Conservation (phyloP, 768 basidiomycete genomes). For the Auriscalpium orientale region DNA sequence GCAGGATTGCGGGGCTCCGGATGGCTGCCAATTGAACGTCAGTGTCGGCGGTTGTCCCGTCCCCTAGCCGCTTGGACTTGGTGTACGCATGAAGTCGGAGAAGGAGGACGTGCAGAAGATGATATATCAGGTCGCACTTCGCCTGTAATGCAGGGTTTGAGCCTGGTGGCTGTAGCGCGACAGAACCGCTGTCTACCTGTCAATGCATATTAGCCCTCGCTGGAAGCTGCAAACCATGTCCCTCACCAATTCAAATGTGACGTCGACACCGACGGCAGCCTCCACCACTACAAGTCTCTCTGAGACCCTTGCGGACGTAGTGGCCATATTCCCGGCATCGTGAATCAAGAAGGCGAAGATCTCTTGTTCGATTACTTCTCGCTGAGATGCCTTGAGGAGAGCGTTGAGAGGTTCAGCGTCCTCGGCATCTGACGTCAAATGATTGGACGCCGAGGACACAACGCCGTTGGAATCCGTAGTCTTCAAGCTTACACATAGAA, state of each 20-base stretch:
- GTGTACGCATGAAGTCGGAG: constrained; percentile 48
- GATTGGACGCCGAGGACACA: constrained; percentile 3
- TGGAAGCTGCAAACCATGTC: not conserved
- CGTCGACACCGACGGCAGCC: constrained; percentile 60
- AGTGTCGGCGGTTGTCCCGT: constrained; percentile 18
- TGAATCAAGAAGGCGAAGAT: constrained; percentile 66
- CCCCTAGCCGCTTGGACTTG: constrained; percentile 35
- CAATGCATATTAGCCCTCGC: not conserved
- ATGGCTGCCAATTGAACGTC: constrained; percentile 13
- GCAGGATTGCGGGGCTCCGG: constrained; percentile 46
- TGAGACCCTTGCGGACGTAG: constrained; percentile 69
- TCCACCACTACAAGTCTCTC: constrained; percentile 73
- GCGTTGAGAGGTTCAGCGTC: constrained; percentile 30
- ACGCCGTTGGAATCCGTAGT: constrained; percentile 27
- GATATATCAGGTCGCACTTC: constrained; percentile 64
- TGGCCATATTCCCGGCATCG: constrained; percentile 72
- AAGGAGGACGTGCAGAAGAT: constrained; percentile 55
- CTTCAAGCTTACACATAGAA: constrained; percentile 53
- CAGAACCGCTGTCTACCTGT: constrained; percentile 23
- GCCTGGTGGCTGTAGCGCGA: not conserved
- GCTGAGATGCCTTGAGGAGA: constrained; percentile 51
- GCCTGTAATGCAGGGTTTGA: constrained; percentile 2
- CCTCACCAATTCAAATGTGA: constrained; percentile 68
- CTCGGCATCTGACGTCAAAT: not conserved
- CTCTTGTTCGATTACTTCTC: constrained; percentile 73